Percentiles rank a stretch among this genome's conserved stretches.
Conservation (phyloP, 495 filamentous ascomycete genomes). For the Aspergillus sparsus region DNA sequence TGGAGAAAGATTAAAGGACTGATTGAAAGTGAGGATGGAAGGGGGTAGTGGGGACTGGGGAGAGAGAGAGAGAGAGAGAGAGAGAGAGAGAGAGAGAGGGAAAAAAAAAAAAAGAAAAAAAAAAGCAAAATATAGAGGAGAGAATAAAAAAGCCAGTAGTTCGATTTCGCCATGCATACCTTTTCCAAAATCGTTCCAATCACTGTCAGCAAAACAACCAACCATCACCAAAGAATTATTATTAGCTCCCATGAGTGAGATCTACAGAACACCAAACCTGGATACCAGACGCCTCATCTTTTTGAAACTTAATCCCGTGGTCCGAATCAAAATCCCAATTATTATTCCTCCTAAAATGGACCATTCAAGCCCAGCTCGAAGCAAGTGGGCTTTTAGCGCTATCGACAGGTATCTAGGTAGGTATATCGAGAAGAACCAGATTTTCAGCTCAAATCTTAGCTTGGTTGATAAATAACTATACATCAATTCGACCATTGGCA, state of each 20-base stretch:
- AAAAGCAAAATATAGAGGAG: slow-evolving; percentile 1
- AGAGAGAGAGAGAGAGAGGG: background rate
- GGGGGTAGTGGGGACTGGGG: background rate
- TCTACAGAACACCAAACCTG: slow-evolving; percentile 1
- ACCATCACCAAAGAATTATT: background rate
- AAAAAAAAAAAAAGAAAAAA: background rate
- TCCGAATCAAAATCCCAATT: no score
- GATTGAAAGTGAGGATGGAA: background rate
- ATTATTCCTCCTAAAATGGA: no score
- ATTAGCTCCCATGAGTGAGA: slow-evolving; percentile 6
- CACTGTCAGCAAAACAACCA: background rate
- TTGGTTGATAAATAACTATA: no score
- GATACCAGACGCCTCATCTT: background rate
- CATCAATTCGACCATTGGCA: background rate
- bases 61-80: background rate
- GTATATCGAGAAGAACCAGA: no score
- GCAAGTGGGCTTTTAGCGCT: no score
- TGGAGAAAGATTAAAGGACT: no score
- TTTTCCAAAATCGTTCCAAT: slow-evolving; percentile 1
- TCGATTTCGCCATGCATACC: slow-evolving; percentile 2
- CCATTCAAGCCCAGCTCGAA: no score
- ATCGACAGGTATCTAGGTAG: no score
- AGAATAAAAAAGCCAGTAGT: slow-evolving; percentile 1
- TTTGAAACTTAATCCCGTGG: no score
- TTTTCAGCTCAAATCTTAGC: no score